Conservation (phyloP, 176 grass and related monocot genomes). For the Zea mays region DNA sequence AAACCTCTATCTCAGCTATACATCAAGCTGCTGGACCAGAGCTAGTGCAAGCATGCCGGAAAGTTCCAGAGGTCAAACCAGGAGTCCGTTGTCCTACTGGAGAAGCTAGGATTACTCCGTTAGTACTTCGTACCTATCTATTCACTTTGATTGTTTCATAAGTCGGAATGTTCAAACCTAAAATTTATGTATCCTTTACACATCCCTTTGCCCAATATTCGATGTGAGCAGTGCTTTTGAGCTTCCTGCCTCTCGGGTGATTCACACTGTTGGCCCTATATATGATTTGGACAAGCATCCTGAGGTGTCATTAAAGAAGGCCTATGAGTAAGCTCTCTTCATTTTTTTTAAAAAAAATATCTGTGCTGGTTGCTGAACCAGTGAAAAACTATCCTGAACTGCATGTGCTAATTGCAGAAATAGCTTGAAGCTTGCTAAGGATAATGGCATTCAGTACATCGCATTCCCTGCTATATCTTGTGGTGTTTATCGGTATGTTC, state of each 20-base stretch:
- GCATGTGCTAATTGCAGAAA: conserved; percentile 67
- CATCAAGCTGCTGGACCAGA: conserved; percentile 90
- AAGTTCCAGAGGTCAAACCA: conserved; percentile 68
- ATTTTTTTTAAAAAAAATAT: neutral
- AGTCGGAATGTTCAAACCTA: conserved; percentile 12
- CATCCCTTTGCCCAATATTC: conserved; percentile 19
- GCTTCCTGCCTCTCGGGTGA: conserved; percentile 70
- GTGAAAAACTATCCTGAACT: conserved; percentile 24
- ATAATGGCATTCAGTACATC: conserved; percentile 82
- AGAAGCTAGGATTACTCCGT: conserved; percentile 92
- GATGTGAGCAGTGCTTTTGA: conserved; percentile 65
- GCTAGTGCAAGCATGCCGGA: conserved; percentile 66
- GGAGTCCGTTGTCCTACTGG: conserved; percentile 81
- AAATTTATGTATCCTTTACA: neutral
- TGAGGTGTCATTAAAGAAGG: conserved; percentile 75
- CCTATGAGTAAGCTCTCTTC: conserved; percentile 57
- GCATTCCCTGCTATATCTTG: conserved; percentile 97
- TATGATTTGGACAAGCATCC: conserved; percentile 65
- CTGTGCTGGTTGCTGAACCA: conserved; percentile 17
- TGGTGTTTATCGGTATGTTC: conserved; percentile 70
- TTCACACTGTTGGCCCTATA: conserved; percentile 93
- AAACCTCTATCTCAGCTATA: conserved; percentile 59
- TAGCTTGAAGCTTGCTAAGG: conserved; percentile 89
- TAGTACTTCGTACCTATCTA: conserved; percentile 33
- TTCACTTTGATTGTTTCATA: conserved; percentile 27